phyloP scores from a whole-genome alignment of 441 rosid genomes.

The Mallotus repandus region DNA sequence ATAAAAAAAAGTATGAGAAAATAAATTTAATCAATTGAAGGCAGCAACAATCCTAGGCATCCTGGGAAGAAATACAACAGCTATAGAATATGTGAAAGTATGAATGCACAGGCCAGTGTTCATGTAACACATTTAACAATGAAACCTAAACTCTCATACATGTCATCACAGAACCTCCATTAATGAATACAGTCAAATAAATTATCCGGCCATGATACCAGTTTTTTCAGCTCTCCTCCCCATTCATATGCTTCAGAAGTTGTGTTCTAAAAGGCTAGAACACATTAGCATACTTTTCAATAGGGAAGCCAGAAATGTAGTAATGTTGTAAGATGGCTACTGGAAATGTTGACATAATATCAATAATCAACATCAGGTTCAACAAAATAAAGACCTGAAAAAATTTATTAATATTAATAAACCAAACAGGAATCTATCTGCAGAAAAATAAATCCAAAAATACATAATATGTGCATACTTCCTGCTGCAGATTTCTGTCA shows the following conservation, averaged over 20 bases:
- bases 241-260: neutral
- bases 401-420: neutral
- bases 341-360: neutral
- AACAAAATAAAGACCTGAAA: neutral
- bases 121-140: neutral
- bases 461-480: constrained; percentile 43
- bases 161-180: constrained; percentile 4
- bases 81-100: neutral
- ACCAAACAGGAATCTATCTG: neutral
- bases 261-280: neutral
- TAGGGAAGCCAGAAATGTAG: neutral
- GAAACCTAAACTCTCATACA: constrained; percentile 9
- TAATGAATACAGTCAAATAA: neutral
- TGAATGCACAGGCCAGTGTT: neutral
- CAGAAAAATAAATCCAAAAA: neutral
- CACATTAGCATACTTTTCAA: neutral
- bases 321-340: neutral
- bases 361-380: neutral
- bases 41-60: neutral
- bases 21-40: constrained; percentile 4
- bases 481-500: constrained; percentile 87
- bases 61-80: neutral
- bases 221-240: neutral
- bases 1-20: constrained; percentile 1
- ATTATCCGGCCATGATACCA: neutral